These are phyloP conservation scores for Rosa multiflora DNA, from an alignment of 306 rosid genomes.

Conservation along the genomic window DNA sequence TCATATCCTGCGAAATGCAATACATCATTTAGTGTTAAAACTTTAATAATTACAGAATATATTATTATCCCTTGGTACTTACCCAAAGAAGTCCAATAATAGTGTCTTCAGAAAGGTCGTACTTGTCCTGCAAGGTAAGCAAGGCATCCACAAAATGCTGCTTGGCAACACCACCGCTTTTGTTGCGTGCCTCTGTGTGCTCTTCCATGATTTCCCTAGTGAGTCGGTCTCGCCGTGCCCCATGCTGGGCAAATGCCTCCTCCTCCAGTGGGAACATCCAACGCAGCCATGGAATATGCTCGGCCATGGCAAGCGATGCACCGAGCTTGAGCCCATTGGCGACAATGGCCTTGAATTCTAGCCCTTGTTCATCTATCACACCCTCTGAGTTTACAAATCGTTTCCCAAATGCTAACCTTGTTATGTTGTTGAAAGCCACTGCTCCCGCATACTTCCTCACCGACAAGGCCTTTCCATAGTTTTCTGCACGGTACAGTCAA, in stretches of 20 bases:
- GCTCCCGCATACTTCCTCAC: slow-evolving; percentile 65
- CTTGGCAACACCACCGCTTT: slow-evolving; percentile 62
- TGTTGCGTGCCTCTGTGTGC: slow-evolving; percentile 63
- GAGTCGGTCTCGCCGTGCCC: slow-evolving; percentile 68
- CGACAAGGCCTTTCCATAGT: slow-evolving; percentile 46
- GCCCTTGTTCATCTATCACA: slow-evolving; percentile 63
- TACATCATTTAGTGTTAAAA: not conserved
- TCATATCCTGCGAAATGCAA: slow-evolving; percentile 61
- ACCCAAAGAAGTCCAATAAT: slow-evolving; percentile 94
- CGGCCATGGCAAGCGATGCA: slow-evolving; percentile 78
- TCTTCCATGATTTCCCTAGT: slow-evolving; percentile 88
- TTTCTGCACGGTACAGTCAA: slow-evolving; percentile 29
- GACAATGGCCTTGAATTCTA: slow-evolving; percentile 66
- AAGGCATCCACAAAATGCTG: slow-evolving; percentile 88
- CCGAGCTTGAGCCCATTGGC: slow-evolving; percentile 75
- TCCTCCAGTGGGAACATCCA: slow-evolving; percentile 93
- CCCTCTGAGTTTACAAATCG: slow-evolving; percentile 76
- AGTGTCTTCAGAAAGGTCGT: slow-evolving; percentile 89
- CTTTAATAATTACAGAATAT: not conserved
- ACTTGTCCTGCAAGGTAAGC: slow-evolving; percentile 70
- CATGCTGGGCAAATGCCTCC: slow-evolving; percentile 74
- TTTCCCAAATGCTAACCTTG: slow-evolving; percentile 84
- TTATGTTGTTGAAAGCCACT: slow-evolving; percentile 92
- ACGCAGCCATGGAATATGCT: slow-evolving; percentile 82
- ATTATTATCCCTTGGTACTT: not conserved